These are phyloP conservation scores for Tetragonia tetragonoides DNA, from an alignment of 148 eudicot species.

Conservation along the genomic window DNA sequence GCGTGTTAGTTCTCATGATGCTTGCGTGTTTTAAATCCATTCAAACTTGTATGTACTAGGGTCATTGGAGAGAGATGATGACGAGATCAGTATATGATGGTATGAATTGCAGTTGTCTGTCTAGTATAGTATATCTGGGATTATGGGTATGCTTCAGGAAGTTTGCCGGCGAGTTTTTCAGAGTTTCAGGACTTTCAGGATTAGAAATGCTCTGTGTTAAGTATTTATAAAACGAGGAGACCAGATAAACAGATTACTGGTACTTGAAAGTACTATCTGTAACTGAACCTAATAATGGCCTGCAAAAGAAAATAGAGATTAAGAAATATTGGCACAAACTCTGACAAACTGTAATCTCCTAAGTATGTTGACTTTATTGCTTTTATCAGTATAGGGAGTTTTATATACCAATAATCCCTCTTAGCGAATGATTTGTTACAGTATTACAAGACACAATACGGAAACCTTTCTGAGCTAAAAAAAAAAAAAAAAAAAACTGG, in stretches of 20 bases:
- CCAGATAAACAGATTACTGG: background rate
- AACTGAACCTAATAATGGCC: background rate
- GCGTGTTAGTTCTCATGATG: background rate
- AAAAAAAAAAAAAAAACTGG: conserved; percentile 14
- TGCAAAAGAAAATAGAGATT: background rate
- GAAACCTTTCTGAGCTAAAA: background rate
- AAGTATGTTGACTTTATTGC: conserved; percentile 22
- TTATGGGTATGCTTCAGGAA: background rate
- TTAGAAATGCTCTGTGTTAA: background rate
- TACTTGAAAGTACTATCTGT: conserved; percentile 8
- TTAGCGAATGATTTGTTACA: conserved; percentile 21
- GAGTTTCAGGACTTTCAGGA: background rate
- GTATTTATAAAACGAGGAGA: background rate
- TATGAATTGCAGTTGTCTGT: too few relatives aligned
- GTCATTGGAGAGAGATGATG: background rate
- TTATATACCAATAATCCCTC: conserved; percentile 24
- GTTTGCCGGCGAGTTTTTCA: background rate
- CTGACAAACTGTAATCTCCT: conserved; percentile 12
- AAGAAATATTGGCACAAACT: background rate
- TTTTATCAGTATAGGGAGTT: conserved; percentile 15
- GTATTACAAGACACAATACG: background rate
- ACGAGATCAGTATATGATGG: background rate
- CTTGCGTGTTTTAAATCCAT: background rate
- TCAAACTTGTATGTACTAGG: background rate
- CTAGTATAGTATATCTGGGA: too few relatives aligned